A percentile compares a stretch with the other conserved stretches of the same genome.
phyloP scores from a whole-genome alignment of 2,329 filamentous ascomycete species.

The Fusarium tricinctum region DNA sequence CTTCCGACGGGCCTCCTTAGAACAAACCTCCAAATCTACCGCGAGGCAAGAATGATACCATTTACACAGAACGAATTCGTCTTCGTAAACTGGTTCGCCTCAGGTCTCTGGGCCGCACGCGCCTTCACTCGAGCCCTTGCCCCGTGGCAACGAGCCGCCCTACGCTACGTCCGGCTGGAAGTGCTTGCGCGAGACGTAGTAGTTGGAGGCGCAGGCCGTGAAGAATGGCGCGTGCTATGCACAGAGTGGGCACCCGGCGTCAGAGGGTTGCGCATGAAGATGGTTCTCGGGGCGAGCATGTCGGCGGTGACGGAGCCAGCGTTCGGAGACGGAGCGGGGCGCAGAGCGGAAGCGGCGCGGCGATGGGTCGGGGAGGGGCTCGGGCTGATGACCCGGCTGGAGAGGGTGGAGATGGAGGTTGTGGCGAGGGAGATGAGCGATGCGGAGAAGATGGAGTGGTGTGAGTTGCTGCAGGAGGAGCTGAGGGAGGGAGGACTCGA shows the following conservation, averaged over 20 bases:
- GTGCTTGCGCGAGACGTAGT: conserved; percentile 57
- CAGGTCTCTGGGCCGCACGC: conserved; percentile 59
- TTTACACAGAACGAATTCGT: conserved; percentile 62
- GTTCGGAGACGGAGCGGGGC: conserved; percentile 34
- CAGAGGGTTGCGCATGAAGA: conserved; percentile 58
- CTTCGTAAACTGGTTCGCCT: conserved; percentile 62
- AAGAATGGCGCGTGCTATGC: conserved; percentile 58
- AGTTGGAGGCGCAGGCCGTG: conserved; percentile 43
- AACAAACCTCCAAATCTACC: conserved; percentile 58
- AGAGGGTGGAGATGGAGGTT: conserved; percentile 60
- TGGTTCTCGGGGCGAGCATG: conserved; percentile 50
- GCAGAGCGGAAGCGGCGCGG: conserved; percentile 35
- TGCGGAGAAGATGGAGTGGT: conserved; percentile 55
- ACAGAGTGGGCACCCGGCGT: conserved; percentile 54
- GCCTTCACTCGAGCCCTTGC: conserved; percentile 54
- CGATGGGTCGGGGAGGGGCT: conserved; percentile 51
- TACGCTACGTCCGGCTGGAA: conserved; percentile 60
- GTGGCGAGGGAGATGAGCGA: conserved; percentile 51
- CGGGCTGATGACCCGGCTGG: conserved; percentile 50
- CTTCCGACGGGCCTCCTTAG: conserved; percentile 59
- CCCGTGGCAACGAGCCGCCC: conserved; percentile 59
- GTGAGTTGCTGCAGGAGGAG: conserved; percentile 49
- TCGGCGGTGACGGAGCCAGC: conserved; percentile 43
- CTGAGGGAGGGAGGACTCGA: conserved; percentile 43
- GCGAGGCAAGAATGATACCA: conserved; percentile 58